Evolutionary conservation across 352 stramenopile genomes (phyloP), one percentile per base, ranked within the genome.

Genomic region (Hyaloperonospora arabidopsidis): DNA sequence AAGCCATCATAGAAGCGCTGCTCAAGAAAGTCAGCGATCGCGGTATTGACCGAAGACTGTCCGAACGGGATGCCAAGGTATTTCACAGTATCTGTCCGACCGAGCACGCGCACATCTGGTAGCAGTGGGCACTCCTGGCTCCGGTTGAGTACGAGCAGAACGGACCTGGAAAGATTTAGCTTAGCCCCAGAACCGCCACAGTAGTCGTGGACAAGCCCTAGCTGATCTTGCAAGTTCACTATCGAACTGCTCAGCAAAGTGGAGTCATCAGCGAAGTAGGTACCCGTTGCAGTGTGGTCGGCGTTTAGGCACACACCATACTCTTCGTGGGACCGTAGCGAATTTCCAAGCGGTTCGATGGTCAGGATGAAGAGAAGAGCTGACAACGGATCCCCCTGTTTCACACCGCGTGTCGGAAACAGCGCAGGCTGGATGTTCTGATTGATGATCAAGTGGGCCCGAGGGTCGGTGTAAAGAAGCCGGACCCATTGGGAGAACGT

Each of bases 11-110:
- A 28, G 3, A 58, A 14, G 1, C 34, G 35, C 2, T 47, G 28
- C 17, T 52, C 51, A 6, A 58, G n/a, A 19, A 47, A 38, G 1
- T 6, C 44, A 1, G 18, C 29, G 1, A 57, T n/a, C n/a, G n/a
- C n/a, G n/a, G n/a, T n/a, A n/a, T n/a, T 8, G 7, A 25, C 34
- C 1, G 22, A 18, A 14, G 6, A 19, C 11, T 58, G 43, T 13
- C 32, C 41, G 45, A 57, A 57, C 17, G 29, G 40, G 19, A 51
- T 45, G 5, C 40, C 51, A 12, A 57, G 36, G 15, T 43, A 43
- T 14, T 43, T 43, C 13, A 43, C 36, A 2, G 36, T 43, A 15
- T 43, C 36, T 17, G 36, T 19, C 11, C 36, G 36, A 18, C 36
- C 36, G 13, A 43, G 36, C 15, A 43, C 36, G 15, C 15, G 36